These are phyloP conservation scores for Endoconidiophora laricicola DNA, from an alignment of 2,329 filamentous ascomycete species.

Conservation along the genomic window DNA sequence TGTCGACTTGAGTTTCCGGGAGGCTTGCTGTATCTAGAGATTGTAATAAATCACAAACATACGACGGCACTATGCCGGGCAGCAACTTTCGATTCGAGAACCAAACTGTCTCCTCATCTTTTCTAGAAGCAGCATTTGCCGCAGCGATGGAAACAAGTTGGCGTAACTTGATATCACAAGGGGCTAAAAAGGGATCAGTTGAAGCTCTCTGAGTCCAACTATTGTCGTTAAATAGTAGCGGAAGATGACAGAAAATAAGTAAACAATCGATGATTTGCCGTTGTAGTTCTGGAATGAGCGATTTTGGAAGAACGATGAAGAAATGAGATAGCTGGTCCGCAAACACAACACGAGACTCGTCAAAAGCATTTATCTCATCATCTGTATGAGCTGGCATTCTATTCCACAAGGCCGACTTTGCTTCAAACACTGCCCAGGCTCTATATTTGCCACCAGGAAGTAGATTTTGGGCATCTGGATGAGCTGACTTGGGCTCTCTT, in stretches of 20 bases:
- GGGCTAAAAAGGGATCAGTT: slow-evolving; percentile 17
- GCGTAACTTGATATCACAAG: too few species aligned
- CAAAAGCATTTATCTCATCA: slow-evolving; percentile 60
- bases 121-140: not conserved
- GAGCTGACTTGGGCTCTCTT: slow-evolving; percentile 9
- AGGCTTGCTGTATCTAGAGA: not conserved
- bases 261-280: slow-evolving; percentile 50
- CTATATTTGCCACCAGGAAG: too few species aligned
- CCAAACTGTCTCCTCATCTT: not conserved
- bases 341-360: slow-evolving; percentile 69
- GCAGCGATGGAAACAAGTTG: not conserved
- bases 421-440: slow-evolving; percentile 39
- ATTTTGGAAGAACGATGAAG: slow-evolving; percentile 34
- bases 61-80: slow-evolving; percentile 4
- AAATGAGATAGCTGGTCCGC: slow-evolving; percentile 57
- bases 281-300: slow-evolving; percentile 21
- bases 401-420: slow-evolving; percentile 28
- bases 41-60: not conserved
- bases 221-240: slow-evolving; percentile 14
- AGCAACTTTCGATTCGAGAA: not conserved
- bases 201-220: too few species aligned
- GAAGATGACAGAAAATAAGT: slow-evolving; percentile 45
- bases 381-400: slow-evolving; percentile 53
- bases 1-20: slow-evolving; percentile 16
- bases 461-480: too few species aligned